These are phyloP conservation scores for Malbranchea cinnamomea DNA, from an alignment of 2,329 filamentous ascomycete genomes.

Conservation along the genomic window DNA sequence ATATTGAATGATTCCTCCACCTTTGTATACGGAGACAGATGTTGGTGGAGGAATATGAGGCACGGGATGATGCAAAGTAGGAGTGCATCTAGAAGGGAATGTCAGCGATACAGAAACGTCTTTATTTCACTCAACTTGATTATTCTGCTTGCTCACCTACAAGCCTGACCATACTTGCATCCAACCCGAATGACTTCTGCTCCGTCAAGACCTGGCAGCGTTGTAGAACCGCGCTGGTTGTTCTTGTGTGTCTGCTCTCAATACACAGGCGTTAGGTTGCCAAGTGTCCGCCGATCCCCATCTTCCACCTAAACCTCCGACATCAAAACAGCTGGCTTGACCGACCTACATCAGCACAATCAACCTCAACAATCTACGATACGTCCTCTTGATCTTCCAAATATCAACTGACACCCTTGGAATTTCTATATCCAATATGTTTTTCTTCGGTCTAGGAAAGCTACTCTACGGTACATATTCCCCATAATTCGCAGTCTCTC, in stretches of 20 bases:
- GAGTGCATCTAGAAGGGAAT: slow-evolving; percentile 28
- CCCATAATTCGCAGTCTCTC: neutral
- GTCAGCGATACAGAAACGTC: slow-evolving; percentile 1
- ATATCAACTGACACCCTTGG: no score
- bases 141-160: slow-evolving; percentile 5
- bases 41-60: slow-evolving; percentile 53
- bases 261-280: no score
- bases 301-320: no score
- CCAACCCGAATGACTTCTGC: neutral
- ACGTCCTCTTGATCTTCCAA: no score
- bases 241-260: slow-evolving; percentile 1
- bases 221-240: neutral
- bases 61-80: slow-evolving; percentile 42
- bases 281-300: no score
- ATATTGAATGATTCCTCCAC: slow-evolving; percentile 98
- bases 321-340: no score
- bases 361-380: no score
- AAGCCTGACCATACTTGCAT: slow-evolving; percentile 8
- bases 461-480: slow-evolving; percentile 52
- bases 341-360: no score
- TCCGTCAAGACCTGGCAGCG: neutral
- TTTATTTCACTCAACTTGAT: no score
- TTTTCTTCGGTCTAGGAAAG: slow-evolving; percentile 55
- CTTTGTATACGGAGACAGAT: slow-evolving; percentile 76
- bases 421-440: no score